phyloP scores from a whole-genome alignment of 1,284 basidiomycete species.

The Apiotrichum mycotoxinovorans region DNA sequence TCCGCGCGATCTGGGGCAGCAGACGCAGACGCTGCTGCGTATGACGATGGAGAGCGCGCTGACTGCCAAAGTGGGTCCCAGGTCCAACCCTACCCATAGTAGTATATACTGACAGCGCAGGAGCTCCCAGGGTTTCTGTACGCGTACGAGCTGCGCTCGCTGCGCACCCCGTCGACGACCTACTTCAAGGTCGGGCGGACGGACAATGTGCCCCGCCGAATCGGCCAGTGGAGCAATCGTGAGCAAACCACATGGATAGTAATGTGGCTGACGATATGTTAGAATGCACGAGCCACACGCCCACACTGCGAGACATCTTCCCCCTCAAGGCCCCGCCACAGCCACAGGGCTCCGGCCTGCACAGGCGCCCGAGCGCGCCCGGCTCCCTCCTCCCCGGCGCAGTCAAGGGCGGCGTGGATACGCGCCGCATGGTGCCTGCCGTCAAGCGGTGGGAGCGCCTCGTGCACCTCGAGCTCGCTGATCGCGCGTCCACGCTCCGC shows the following conservation, averaged over 20 bases:
- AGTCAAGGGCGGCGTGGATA: constrained; percentile 16
- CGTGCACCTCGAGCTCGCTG: constrained; percentile 48
- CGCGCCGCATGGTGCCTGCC: constrained; percentile 24
- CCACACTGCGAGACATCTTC: constrained; percentile 46
- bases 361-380: constrained; percentile 9
- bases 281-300: constrained; percentile 44
- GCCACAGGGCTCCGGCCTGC: not conserved
- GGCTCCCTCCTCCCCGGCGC: constrained; percentile 38
- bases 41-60: constrained; percentile 48
- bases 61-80: constrained; percentile 36
- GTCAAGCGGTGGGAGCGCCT: constrained; percentile 47
- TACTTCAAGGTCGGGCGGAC: constrained; percentile 50
- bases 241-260: not conserved
- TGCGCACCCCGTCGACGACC: constrained; percentile 26
- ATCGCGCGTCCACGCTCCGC: constrained; percentile 21
- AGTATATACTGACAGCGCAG: constrained; percentile 17
- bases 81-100: not conserved
- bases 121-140: constrained; percentile 47
- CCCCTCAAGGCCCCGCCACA: constrained; percentile 24
- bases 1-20: constrained; percentile 41
- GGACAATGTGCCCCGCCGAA: constrained; percentile 47
- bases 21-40: constrained; percentile 46
- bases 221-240: constrained; percentile 48
- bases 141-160: constrained; percentile 46
- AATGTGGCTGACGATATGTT: not conserved